phyloP scores from a whole-genome alignment of 441 rosid genomes.

The Cnidoscolus chayamansa region DNA sequence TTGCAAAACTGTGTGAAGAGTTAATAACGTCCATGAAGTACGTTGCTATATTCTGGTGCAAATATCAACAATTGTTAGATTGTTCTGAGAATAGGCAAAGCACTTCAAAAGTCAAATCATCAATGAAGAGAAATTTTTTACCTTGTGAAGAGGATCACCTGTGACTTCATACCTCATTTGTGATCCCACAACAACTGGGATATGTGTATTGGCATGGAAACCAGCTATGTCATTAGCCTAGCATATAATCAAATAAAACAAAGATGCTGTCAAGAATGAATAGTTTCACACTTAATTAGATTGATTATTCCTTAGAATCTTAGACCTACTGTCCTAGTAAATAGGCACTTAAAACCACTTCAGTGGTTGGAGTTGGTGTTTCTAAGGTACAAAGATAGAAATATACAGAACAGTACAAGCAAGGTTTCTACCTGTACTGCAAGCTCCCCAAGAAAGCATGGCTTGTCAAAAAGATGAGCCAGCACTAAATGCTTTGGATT shows the following conservation, averaged over 20 bases:
- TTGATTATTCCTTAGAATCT: too few species aligned
- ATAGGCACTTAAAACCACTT: too few species aligned
- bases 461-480: conserved; percentile 95
- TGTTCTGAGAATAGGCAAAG: too few species aligned
- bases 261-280: too few species aligned
- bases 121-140: conserved; percentile 19
- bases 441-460: conserved; percentile 89
- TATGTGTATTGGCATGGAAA: conserved; percentile 87
- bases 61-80: too few species aligned
- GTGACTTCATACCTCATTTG: conserved; percentile 89
- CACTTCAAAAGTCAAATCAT: too few species aligned
- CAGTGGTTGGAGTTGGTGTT: not conserved
- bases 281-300: too few species aligned
- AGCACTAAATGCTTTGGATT: conserved; percentile 72
- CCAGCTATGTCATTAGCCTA: conserved; percentile 88
- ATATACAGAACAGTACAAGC: too few species aligned
- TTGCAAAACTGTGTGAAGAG: conserved; percentile 80
- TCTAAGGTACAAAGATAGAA: too few species aligned
- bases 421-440: conserved; percentile 54
- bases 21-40: conserved; percentile 83
- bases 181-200: conserved; percentile 81
- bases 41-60: conserved; percentile 57
- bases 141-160: conserved; percentile 86
- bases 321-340: too few species aligned
- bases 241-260: not conserved